Evolutionary conservation across 495 filamentous ascomycete genomes (phyloP), one percentile per base, ranked within the genome.

Genomic region (Tuber aestivum): DNA sequence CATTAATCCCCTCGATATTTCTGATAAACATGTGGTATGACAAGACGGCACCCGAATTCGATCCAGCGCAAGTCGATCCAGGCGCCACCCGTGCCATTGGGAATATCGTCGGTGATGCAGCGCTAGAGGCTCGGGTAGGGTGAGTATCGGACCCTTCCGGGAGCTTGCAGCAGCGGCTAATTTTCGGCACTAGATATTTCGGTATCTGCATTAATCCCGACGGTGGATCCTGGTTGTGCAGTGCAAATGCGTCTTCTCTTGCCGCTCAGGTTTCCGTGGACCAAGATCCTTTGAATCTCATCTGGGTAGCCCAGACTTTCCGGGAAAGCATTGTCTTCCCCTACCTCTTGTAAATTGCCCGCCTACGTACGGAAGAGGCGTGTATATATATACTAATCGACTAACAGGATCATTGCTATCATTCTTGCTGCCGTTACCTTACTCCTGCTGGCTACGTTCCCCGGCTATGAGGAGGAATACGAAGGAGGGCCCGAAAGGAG

Each of bases 251-350:
- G 27, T 92, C 91, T 8, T 86, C 89, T 32, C 87, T 94, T 23
- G 92, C 91, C 45, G 87, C 91, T 76, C 87, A 92, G 83, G 86
- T 93, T 23, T 86, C 84, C 38, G 85, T 92, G 23, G 90, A 92
- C 70, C 89, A 94, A 80, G 92, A 94, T 84, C 92, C 92, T 32
- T 84, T 93, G 75, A 94, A 94, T 83, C 85, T 94, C 76, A 90
- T 94, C 79, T 94, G 92, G 92, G 86, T 93, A 41, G 91, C 91
- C 3, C 87, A 87, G 76, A 92, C 92, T 77, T 94, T 93, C 85
- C 92, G 92, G 82, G 91, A 93, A 84, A 90, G 89, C 85, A 91
- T 94, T 81, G 91, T 94, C 23, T 94, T 94, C 81, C 91, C 91
- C 38, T 93, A 93, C 81, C 84, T 94, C 6, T 86, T 94, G 56